Conservation (phyloP, 139 green algal genomes). For the Ettlia oleoabundans region DNA sequence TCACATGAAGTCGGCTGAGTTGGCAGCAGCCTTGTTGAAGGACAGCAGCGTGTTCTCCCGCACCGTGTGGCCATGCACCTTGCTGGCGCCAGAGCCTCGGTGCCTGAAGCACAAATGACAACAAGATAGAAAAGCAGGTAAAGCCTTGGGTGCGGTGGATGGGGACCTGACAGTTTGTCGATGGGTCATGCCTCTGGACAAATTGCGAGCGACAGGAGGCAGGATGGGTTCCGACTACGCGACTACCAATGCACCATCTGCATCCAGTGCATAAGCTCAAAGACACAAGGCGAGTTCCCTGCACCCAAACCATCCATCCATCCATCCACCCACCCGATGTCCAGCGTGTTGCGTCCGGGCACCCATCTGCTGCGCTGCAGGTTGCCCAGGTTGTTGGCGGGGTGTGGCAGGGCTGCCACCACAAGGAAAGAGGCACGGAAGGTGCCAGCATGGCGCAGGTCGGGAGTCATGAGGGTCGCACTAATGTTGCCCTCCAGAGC, state of each 20-base stretch:
- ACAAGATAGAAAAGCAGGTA: too few species aligned
- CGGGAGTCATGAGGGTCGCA: conserved; percentile 34
- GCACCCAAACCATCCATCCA: neutral
- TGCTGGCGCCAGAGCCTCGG: conserved; percentile 46
- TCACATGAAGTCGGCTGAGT: conserved; percentile 56
- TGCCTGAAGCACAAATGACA: conserved; percentile 16
- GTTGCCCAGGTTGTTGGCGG: conserved; percentile 48
- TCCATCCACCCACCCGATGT: conserved; percentile 52
- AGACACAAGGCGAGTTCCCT: too few species aligned
- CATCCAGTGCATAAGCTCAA: too few species aligned
- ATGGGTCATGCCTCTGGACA: too few species aligned
- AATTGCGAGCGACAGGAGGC: too few species aligned
- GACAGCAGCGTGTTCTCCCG: conserved; percentile 62
- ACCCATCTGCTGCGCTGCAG: conserved; percentile 53
- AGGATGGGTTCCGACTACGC: too few species aligned
- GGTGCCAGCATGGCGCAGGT: conserved; percentile 37
- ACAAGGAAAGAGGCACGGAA: conserved; percentile 56
- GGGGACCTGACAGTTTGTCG: too few species aligned
- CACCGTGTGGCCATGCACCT: conserved; percentile 42
- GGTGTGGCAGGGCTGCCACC: conserved; percentile 41
- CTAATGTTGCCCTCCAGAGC: conserved; percentile 43
- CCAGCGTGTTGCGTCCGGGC: conserved; percentile 41
- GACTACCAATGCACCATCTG: neutral
- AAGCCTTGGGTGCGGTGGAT: too few species aligned
- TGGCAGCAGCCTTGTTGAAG: conserved; percentile 56